Evolutionary conservation across 192 early-diverging fungal species (phyloP), one percentile per base, ranked within the genome.

Genomic region (Gigaspora rosea): DNA sequence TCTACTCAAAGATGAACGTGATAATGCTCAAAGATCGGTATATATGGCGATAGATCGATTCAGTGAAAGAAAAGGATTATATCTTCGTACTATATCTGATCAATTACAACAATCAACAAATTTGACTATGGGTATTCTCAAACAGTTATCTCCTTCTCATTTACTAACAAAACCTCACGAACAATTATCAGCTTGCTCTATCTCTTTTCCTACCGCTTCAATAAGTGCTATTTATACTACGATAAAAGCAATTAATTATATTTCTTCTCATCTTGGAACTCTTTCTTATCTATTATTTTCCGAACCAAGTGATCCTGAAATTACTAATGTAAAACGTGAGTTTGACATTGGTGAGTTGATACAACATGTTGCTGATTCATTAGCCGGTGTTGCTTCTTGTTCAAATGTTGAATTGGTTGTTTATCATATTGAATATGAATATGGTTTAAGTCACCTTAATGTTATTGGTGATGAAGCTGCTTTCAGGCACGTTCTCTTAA

Each of bases 341-440:
- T 90, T 90, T 79, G 89, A 90, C 72, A 85, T 88, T 48, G 89
- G 87, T 20, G 86, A 88, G 36, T 69, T 88, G 69, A 70, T 89
- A 0, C 87, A 90, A 78, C 82, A 79, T 58, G 77, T 90, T 5
- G 89, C 86, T 18, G 89, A 90, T 80, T 80, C 85, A n/a, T 74
- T 88, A 51, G 85, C 89, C 27, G 89, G 87, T 50, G 73, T 83
- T n/a, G 86, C 87, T 9, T 79, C 85, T 16, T 67, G 83, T 16
- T 78, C 87, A 27, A 82, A 84, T 12, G 85, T 90, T 33, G 85
- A 88, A 54, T 78, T 90, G 36, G 86, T 88, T 22, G 81, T 88
- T 35, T 88, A 86, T 58, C 89, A 89, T 48, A 80, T 81, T 0
- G 84, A 88, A 47, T 85, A 88, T 80, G 84, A 88, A 36, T 85